Base-by-base conservation (phyloP, 2,329 filamentous ascomycete species). In the Elsinoe ampelina region DNA sequence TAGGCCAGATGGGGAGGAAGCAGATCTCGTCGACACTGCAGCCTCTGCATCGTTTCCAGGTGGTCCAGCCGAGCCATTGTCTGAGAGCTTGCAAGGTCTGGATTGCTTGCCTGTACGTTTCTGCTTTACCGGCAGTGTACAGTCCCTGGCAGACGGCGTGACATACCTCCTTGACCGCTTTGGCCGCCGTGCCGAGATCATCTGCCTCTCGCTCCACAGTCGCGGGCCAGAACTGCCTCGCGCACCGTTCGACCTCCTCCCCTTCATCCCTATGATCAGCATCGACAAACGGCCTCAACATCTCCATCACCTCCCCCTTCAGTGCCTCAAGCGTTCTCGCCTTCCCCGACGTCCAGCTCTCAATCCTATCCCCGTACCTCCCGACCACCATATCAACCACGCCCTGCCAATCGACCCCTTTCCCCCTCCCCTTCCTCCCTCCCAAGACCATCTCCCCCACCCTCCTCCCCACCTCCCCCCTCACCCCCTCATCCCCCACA, bases 1-100 rank as follows among this genome's bases (percentile, higher is more conserved):
- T 71, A 0, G 82, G 83, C 82, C 82, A 86, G 63, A 85, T 83
- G 1, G 81, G 81, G n/a, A 84, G 71, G 45, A 80, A 75, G 59
- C 82, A 82, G 2, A 83, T 67, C 66, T 85, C 77, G 43, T 80
- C 73, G 6, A 73, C 71, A 0, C 63, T 66, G 63, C 83, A 86
- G 0, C 73, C 72, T 5, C 72, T 70, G 54, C 80, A 81, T 51
- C 76, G 72, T 62, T 80, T 83, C 81, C 81, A 85, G 0, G 69
- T 74, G 2, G 79, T 75, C 83, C 83, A 86, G 5, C 73, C 72
- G 2, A 86, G 70, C 57, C 77, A 77, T 1, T 67, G 59, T 17
- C 78, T 74, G 13, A 86, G 64, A 0, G 66, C 60, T 5, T 68
- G 62, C 13, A 79, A 60, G 1, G 63, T 61, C 2, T 63, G 58